A percentile compares a stretch with the other conserved stretches of the same genome.
phyloP scores from a whole-genome alignment of 169 alveolate genomes.

The Perkinsus olseni region DNA sequence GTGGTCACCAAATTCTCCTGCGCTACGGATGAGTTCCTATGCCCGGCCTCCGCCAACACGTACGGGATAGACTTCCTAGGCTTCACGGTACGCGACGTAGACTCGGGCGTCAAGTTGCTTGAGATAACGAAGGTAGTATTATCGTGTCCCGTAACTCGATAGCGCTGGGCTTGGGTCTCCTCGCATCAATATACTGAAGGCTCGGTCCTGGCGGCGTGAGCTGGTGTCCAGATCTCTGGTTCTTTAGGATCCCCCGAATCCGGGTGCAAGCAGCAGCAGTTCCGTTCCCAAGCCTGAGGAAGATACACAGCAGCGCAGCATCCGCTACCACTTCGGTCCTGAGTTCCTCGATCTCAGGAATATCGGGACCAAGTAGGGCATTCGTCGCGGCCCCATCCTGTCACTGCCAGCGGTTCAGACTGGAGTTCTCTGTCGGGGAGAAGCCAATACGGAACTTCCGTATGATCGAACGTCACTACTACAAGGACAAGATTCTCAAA shows the following conservation, averaged over 20 bases:
- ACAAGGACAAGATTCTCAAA: conserved; percentile 42
- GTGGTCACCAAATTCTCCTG: conserved; percentile 44
- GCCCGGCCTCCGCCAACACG: conserved; percentile 52
- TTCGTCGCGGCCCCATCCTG: neutral
- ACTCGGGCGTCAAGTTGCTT: conserved; percentile 30
- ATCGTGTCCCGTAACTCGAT: neutral
- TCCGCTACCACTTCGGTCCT: conserved; percentile 66
- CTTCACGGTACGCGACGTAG: conserved; percentile 59
- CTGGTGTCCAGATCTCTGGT: neutral
- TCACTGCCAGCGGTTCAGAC: neutral
- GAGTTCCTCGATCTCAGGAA: conserved; percentile 55
- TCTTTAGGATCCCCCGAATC: too few relatives aligned
- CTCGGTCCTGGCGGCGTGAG: neutral
- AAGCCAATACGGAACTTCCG: conserved; percentile 47
- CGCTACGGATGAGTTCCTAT: conserved; percentile 42
- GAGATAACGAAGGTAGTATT: neutral
- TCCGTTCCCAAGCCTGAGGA: too few relatives aligned
- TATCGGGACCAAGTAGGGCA: conserved; percentile 44
- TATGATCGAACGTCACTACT: conserved; percentile 71
- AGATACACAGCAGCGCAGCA: conserved; percentile 24
- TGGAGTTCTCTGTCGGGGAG: conserved; percentile 54
- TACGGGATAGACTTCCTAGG: conserved; percentile 51
- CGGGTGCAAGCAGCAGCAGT: too few relatives aligned
- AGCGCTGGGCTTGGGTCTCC: neutral
- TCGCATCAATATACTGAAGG: neutral